Evolutionary conservation across 768 basidiomycete genomes (phyloP).

Genomic region (Naganishia onofrii): DNA sequence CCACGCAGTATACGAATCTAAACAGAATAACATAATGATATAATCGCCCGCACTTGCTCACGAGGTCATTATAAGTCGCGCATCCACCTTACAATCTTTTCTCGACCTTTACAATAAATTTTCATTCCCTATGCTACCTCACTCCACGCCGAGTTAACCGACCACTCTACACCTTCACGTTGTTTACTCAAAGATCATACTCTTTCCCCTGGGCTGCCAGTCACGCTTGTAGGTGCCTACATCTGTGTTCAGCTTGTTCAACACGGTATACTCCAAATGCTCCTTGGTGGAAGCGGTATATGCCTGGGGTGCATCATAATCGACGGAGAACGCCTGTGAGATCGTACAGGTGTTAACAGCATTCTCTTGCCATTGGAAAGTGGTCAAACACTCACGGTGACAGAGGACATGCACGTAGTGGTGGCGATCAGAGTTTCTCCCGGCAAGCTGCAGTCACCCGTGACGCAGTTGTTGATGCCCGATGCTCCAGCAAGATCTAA

Average conservation of each 20-base stretch:
- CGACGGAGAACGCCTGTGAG: slow-evolving; percentile 23
- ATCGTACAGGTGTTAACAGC: too few relatives aligned
- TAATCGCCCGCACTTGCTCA: too few relatives aligned
- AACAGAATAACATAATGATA: too few relatives aligned
- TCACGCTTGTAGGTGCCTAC: slow-evolving; percentile 25
- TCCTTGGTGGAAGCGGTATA: slow-evolving; percentile 26
- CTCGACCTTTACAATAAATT: too few relatives aligned
- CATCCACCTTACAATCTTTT: too few relatives aligned
- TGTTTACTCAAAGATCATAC: slow-evolving; percentile 10
- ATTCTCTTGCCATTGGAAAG: background rate
- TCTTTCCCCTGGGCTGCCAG: slow-evolving; percentile 25
- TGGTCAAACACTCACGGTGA: background rate
- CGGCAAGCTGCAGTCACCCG: slow-evolving; percentile 19
- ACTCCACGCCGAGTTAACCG: too few relatives aligned
- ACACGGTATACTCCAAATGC: slow-evolving; percentile 30
- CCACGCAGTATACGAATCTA: too few relatives aligned
- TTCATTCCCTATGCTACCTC: too few relatives aligned
- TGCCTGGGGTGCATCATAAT: slow-evolving; percentile 27
- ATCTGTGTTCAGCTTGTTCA: slow-evolving; percentile 28
- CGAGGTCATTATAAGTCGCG: too few relatives aligned
- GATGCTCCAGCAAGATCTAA: slow-evolving; percentile 10
- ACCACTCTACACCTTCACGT: background rate
- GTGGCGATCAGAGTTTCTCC: slow-evolving; percentile 25
- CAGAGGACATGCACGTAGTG: slow-evolving; percentile 18
- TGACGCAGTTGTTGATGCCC: slow-evolving; percentile 26